phyloP scores from a whole-genome alignment of 2,329 filamentous ascomycete species.

The Phyllosticta paracitricarpa region DNA sequence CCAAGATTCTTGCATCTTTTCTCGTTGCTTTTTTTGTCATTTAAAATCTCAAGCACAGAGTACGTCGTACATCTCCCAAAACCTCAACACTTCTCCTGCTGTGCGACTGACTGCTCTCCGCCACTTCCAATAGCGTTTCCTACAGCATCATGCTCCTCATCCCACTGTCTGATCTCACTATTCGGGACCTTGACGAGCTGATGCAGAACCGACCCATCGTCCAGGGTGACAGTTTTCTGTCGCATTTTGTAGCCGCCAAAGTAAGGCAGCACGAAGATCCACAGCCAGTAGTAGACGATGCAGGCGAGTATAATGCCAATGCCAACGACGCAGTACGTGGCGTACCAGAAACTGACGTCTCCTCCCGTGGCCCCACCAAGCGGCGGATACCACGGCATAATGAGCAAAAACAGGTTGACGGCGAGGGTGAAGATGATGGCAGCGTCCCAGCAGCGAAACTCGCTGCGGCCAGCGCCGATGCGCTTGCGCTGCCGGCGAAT shows the following conservation, averaged over 20 bases:
- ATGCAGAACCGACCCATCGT: conserved; percentile 21
- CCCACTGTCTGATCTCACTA: conserved; percentile 19
- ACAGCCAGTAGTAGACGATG: conserved; percentile 22
- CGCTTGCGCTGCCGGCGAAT: conserved; percentile 48
- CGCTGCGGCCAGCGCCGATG: conserved; percentile 45
- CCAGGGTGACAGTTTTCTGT: conserved; percentile 18
- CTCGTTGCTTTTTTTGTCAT: too few relatives aligned
- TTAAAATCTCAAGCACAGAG: neutral
- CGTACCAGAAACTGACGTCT: conserved; percentile 35
- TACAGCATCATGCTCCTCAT: conserved; percentile 21
- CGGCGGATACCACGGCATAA: conserved; percentile 47
- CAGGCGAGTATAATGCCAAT: conserved; percentile 30
- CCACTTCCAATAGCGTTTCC: conserved; percentile 13
- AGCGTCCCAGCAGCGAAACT: conserved; percentile 53
- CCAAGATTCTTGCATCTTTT: neutral
- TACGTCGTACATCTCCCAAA: neutral
- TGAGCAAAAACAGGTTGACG: conserved; percentile 46
- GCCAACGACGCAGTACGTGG: conserved; percentile 45
- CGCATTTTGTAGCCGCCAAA: conserved; percentile 18
- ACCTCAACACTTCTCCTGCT: neutral
- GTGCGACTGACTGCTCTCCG: neutral
- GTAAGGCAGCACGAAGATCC: conserved; percentile 20
- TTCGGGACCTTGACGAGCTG: conserved; percentile 18
- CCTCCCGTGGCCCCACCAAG: conserved; percentile 11
- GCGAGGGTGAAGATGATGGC: conserved; percentile 48